Evolutionary conservation across 2,329 filamentous ascomycete genomes (phyloP).

Genomic region (Simplicillium aogashimaense): DNA sequence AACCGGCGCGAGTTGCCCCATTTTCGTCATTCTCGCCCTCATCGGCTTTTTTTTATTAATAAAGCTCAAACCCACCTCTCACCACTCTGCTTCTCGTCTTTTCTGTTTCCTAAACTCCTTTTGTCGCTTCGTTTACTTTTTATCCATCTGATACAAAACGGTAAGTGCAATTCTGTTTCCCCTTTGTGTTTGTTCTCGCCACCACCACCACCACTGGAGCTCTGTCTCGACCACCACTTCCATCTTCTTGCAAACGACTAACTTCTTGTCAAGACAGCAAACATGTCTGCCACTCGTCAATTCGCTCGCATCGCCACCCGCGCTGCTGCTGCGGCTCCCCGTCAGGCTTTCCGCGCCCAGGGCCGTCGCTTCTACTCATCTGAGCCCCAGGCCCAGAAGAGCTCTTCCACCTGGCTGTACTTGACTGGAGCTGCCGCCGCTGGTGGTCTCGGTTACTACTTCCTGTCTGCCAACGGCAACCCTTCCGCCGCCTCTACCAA

Average conservation of each 20-base stretch:
- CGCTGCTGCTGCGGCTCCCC: constrained; percentile 44
- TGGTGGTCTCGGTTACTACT: constrained; percentile 57
- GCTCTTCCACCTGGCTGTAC: constrained; percentile 41
- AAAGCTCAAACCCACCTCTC: constrained; percentile 2
- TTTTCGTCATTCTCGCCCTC: background rate
- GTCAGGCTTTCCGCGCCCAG: constrained; percentile 63
- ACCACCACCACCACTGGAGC: too few relatives aligned
- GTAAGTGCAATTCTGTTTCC: background rate
- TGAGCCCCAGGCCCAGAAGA: constrained; percentile 40
- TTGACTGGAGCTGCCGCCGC: constrained; percentile 47
- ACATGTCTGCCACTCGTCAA: constrained; percentile 27
- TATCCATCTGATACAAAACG: constrained; percentile 5
- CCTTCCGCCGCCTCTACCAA: constrained; percentile 38
- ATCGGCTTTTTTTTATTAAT: constrained; percentile 21
- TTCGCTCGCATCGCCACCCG: constrained; percentile 50
- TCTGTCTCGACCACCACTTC: background rate
- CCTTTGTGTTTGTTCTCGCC: too few relatives aligned
- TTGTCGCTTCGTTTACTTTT: background rate
- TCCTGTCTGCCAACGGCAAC: constrained; percentile 47
- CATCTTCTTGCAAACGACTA: constrained; percentile 17
- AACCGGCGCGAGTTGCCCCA: background rate
- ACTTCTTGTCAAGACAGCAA: constrained; percentile 17
- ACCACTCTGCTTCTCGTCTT: constrained; percentile 1
- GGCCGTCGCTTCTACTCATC: constrained; percentile 74
- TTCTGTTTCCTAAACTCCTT: constrained; percentile 1